phyloP scores from a whole-genome alignment of 2,329 filamentous ascomycete species.

The Rhexocercosporidium sp. region DNA sequence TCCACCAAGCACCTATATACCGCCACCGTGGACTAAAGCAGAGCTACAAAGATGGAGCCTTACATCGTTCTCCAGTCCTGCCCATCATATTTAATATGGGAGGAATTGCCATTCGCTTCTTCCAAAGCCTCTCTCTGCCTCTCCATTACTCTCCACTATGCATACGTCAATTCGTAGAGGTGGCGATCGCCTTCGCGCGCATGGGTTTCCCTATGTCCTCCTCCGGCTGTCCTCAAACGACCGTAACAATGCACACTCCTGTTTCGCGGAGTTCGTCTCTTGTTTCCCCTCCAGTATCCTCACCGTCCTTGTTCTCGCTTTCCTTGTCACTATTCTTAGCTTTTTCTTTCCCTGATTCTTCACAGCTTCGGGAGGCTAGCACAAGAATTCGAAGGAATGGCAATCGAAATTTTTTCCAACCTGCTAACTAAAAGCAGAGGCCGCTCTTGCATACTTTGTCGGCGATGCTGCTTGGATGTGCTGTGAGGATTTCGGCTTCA shows the following conservation, averaged over 20 bases:
- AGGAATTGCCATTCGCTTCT: neutral
- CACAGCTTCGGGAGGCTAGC: neutral
- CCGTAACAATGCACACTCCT: neutral
- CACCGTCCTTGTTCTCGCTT: neutral
- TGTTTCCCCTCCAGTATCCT: neutral
- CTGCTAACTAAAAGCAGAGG: neutral
- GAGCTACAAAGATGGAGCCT: no score
- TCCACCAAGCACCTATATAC: no score
- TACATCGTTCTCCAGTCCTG: neutral
- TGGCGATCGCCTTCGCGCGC: neutral
- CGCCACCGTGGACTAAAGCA: no score
- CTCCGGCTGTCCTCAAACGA: neutral
- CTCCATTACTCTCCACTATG: neutral
- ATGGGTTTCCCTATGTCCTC: neutral
- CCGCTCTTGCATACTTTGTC: neutral
- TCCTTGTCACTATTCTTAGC: neutral
- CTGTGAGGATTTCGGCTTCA: neutral
- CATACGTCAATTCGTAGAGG: neutral
- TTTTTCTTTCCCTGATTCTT: neutral
- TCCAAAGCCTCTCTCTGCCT: neutral
- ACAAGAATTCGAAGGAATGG: neutral
- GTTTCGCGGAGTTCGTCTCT: no score
- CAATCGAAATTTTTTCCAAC: neutral
- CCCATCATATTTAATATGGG: neutral
- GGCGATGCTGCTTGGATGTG: neutral